Evolutionary conservation across 2,329 filamentous ascomycete genomes (phyloP), one percentile per base, ranked within the genome.

Genomic region (Beauveria pseudobassiana): DNA sequence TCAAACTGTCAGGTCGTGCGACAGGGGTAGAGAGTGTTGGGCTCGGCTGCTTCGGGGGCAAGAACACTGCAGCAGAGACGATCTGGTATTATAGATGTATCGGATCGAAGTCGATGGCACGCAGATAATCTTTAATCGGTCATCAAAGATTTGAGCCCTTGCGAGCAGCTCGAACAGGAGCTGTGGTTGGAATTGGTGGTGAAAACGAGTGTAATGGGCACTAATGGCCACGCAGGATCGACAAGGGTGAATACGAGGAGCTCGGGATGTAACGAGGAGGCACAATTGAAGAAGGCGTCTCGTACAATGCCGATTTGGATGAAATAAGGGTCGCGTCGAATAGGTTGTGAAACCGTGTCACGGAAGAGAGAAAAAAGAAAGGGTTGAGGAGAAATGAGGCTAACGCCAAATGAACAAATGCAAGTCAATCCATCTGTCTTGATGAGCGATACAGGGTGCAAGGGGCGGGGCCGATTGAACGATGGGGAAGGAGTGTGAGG

Each of bases 161-260:
- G 10, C 7, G 4, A 38, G 38, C 28, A 24, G 54, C 43, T 48
- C 34, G 12, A 38, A 18, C 16, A 20, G 16, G 14, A 42, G 43
- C 26, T 38, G 42, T 22, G 20, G 22, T 49, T 49, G 43, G 20
- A 40, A 22, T 26, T 49, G 42, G 24, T 7, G 46, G 48, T n/a
- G 20, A 50, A 64, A 62, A 66, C 59, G 58, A 63, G 42, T 62
- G 62, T 62, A 63, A 63, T 59, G 18, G 61, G 58, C 62, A 59
- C 58, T 40, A 53, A 54, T 55, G 53, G 49, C 62, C 55, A 49
- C 14, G 53, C 3, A 50, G 49, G 59, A 46, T 55, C 62, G 30
- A 48, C n/a, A 18, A 59, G 34, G 46, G 18, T 5, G n/a, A 28
- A 34, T 22, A 12, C 28, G 43, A 40, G 55, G 45, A 42, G 22